Evolutionary conservation across 2,329 filamentous ascomycete genomes (phyloP), one percentile per base, ranked within the genome.

Genomic region (Calonectria leucothoes): DNA sequence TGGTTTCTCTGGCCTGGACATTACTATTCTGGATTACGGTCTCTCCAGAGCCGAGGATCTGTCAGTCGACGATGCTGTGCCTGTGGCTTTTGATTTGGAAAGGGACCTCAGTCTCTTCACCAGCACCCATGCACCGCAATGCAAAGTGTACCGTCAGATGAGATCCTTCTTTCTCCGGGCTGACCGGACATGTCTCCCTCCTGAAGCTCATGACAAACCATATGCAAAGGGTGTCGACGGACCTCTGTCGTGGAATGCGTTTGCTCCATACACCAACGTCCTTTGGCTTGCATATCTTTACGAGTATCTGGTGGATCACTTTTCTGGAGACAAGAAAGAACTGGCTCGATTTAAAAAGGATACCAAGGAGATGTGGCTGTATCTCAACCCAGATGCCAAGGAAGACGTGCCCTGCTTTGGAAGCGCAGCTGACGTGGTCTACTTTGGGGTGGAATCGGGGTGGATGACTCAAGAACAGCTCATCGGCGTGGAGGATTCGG

Each of bases 1-100:
- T 81, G 91, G 91, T 33, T 89, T 86, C 76, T 93, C 91, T 0
- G 91, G 91, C 1, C 84, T 93, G 6, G 90, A 92, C 69, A 89
- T 93, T 59, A 93, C 91, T 0, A 90, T 93, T 49, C 84, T 93
- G 6, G 91, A 93, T 82, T 93, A 93, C 74, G 91, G 91, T 0
- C 85, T 93, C 17, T 93, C 91, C 1, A 87, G 91, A 23, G 91
- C 91, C 3, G 87, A 87, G 35, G 84, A 89, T 65, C 74, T 86
- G 6, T 81, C 80, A 1, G 68, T 80, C 4, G 82, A 85, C 23
- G 81, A 85, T 33, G 82, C 84, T 3, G 77, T 75, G 17, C 84
- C 86, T 0, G 85, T 91, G 8, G 90, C 89, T 2, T 90, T 89
- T 75, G 90, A 93, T 75, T 84, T 93, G 12, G 91, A 93, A 76